Percentiles rank a stretch among this genome's conserved stretches.
Conservation (phyloP, 2,329 filamentous ascomycete species). For the Thielaviopsis cerberus region DNA sequence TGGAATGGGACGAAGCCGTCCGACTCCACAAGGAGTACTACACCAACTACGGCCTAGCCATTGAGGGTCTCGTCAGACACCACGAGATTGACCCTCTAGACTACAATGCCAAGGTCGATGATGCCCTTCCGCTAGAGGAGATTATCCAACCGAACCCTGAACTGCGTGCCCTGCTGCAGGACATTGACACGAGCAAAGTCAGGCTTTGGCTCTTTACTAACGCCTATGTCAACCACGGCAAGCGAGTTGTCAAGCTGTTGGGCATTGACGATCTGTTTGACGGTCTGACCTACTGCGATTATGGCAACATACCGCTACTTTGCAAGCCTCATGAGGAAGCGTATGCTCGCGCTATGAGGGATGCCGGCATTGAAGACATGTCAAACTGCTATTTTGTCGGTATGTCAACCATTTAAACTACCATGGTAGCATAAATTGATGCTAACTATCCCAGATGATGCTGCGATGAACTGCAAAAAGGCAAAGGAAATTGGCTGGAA, state of each 20-base stretch:
- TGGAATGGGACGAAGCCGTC: conserved; percentile 61
- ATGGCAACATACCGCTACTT: conserved; percentile 49
- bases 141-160: conserved; percentile 64
- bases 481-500: conserved; percentile 73
- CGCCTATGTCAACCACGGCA: conserved; percentile 77
- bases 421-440: neutral
- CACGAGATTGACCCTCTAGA: conserved; percentile 90
- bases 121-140: conserved; percentile 71
- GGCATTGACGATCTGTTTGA: conserved; percentile 80
- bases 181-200: conserved; percentile 69
- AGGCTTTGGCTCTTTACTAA: conserved; percentile 92
- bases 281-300: conserved; percentile 89
- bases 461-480: conserved; percentile 58
- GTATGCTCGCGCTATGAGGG: conserved; percentile 74
- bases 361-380: conserved; percentile 50
- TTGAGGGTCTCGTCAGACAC: conserved; percentile 81
- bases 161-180: conserved; percentile 57
- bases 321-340: conserved; percentile 76
- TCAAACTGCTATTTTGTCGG: conserved; percentile 84
- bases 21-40: conserved; percentile 85
- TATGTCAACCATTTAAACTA: conserved; percentile 27
- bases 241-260: conserved; percentile 62
- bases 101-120: conserved; percentile 88
- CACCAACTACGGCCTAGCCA: conserved; percentile 86
- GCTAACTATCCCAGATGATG: conserved; percentile 48